These are phyloP conservation scores for Lupinus albus DNA, from an alignment of 306 rosid genomes.

Conservation along the genomic window DNA sequence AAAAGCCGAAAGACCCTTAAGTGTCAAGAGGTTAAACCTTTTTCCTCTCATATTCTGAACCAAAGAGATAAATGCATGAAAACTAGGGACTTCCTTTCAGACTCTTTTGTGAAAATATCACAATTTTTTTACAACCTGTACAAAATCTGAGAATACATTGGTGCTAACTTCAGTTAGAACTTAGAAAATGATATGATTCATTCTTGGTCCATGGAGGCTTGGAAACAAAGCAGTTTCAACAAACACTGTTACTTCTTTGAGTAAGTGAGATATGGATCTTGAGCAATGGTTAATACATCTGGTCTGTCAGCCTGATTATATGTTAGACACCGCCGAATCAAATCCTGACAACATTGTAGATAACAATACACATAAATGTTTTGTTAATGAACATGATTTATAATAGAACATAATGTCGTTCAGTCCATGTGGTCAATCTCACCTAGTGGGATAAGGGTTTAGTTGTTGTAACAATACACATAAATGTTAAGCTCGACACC, in stretches of 20 bases:
- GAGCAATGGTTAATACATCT: conserved; percentile 89
- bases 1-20: too few relatives aligned
- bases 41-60: conserved; percentile 11
- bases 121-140: too few relatives aligned
- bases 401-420: too few relatives aligned
- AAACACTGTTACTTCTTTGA: conserved; percentile 60
- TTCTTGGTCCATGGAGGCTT: conserved; percentile 24
- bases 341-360: conserved; percentile 57
- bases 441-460: too few relatives aligned
- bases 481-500: conserved; percentile 20
- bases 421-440: too few relatives aligned
- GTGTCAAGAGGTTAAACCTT: conserved; percentile 36
- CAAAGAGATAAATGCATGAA: conserved; percentile 31
- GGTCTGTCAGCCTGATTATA: conserved; percentile 94
- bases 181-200: conserved; percentile 37
- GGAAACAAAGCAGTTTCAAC: conserved; percentile 35
- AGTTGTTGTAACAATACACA: not conserved
- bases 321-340: conserved; percentile 88
- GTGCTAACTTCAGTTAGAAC: conserved; percentile 38
- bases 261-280: conserved; percentile 86
- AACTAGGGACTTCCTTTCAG: conserved; percentile 31
- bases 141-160: conserved; percentile 46
- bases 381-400: too few relatives aligned
- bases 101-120: too few relatives aligned
- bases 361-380: conserved; percentile 5